Base-by-base conservation (phyloP, 257 asterid genomes). In the Cruciata laevipes region DNA sequence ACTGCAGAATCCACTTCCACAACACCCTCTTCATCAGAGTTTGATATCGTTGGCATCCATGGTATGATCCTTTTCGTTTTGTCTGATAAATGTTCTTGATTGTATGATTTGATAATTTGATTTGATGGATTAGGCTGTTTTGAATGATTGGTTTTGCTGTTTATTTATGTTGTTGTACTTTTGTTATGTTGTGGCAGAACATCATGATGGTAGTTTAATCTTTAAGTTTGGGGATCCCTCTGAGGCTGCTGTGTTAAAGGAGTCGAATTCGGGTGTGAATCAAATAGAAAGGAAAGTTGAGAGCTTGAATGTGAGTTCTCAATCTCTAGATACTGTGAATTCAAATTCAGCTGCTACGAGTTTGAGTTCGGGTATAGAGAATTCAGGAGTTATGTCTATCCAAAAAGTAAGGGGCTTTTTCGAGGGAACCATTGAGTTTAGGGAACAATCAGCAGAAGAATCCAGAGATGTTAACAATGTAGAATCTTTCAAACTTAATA, bases 171-270 rank as follows among this genome's bases (percentile, higher is more conserved):
- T 9, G 66, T 17, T 33, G 76, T 76, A 63, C 70, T 5, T 42
- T 47, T 47, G 55, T 47, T 47, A 47, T 74, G 18, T 69, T 21
- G 56, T 77, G 88, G 83, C 85, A 93, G 98, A 89, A 80, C 83
- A 79, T 77, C 68, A 84, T 31, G 98, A 93, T 78, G 97, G 96
- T 14, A 89, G 94, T 76, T 1, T 87, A 13, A 38, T 85, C 78
- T 93, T 89, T 81, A 83, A 88, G 79, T 93, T 93, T 77, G 96
- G 94, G 76, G 87, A 89, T 59, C 88, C 87, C 2, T 76, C 72
- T 42, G 84, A 86, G 74, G 68, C 78, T 61, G 74, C 63, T 38
- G 73, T 65, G 61, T 24, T 56, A 63, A 82, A 75, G 82, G 81
- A 85, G 40, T 13, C 89, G 52, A 31, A 65, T 27, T 53, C 51